Evolutionary conservation across 306 rosid genomes (phyloP), one percentile per base, ranked within the genome.

Genomic region (Alnus rubra): DNA sequence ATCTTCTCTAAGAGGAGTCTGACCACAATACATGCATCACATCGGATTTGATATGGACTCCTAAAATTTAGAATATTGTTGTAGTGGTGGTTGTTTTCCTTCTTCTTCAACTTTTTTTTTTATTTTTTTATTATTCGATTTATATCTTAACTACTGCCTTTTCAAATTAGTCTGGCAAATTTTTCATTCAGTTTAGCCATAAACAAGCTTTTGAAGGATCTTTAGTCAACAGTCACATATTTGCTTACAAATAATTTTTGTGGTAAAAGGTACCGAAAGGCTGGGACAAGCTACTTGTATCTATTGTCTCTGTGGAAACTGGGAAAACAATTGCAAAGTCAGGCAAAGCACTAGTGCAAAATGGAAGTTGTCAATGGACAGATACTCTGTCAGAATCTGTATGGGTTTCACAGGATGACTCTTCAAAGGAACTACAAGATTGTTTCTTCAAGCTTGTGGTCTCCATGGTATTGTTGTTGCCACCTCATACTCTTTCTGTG

Each of bases 201-300:
- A 23, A 9, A 60, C 71, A 65, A 65, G 71, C 11, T 65, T 65
- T 65, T 8, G 71, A 65, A 65, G 69, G 14, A 37, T 65, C 19
- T 65, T 65, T 65, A 33, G 71, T 65, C 44, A 37, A 18, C 15
- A 65, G 71, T 65, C n/a, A 7, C 71, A 65, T 37, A 14, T 65
- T 14, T 65, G 48, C 49, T 65, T 35, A 37, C 49, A 7, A 62
- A 28, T 37, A 3, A 0, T 64, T 35, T 64, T 31, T 13, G 4
- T 14, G 11, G 28, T 42, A 49, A 58, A 76, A 86, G 94, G 90
- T 90, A 37, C 90, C 94, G 48, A 86, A 86, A 81, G 94, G 94
- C 44, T 90, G 92, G 92, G 92, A 90, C 79, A 90, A 88, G 84
- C 80, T 90, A 73, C 83, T 84, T 80, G 84, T 90, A 71, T 88